phyloP scores from a whole-genome alignment of 306 rosid species.

The Gastrolobium villosum region DNA sequence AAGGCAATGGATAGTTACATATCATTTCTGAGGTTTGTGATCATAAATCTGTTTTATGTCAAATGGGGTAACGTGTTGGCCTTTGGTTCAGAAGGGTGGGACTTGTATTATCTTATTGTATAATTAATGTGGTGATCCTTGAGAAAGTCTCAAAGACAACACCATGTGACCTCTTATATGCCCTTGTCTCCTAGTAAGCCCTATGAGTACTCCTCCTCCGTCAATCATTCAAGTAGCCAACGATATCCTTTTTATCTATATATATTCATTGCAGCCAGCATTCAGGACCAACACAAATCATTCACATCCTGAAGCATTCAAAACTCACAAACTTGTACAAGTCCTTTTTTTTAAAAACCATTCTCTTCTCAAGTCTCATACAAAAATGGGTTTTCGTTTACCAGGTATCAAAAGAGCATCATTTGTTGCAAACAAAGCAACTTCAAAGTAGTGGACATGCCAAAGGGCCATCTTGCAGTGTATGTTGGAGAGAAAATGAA shows the following conservation, averaged over 20 bases:
- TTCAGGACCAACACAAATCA: constrained; percentile 39
- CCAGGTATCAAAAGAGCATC: constrained; percentile 29
- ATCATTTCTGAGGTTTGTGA: not conserved
- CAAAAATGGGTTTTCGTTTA: constrained; percentile 44
- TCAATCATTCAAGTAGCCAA: not conserved
- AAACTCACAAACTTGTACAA: not conserved
- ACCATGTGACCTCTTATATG: constrained; percentile 49
- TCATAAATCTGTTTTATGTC: not conserved
- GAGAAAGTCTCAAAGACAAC: constrained; percentile 31
- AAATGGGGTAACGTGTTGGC: not conserved
- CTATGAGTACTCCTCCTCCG: not conserved
- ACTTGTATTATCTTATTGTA: not conserved
- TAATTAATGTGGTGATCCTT: not conserved
- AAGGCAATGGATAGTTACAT: constrained; percentile 9
- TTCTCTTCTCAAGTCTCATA: not conserved
- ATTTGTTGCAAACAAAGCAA: not conserved
- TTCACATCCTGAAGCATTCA: constrained; percentile 26
- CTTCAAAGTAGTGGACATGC: constrained; percentile 5
- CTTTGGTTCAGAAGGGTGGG: constrained; percentile 7
- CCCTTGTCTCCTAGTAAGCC: constrained; percentile 39
- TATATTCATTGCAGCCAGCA: constrained; percentile 31
- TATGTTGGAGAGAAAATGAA: constrained; percentile 43
- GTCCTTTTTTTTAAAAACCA: not conserved
- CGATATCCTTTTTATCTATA: constrained; percentile 45
- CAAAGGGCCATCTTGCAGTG: constrained; percentile 43